Evolutionary conservation across 2,329 filamentous ascomycete species (phyloP), one percentile per base, ranked within the genome.

Genomic region (Juglanconis sp.): DNA sequence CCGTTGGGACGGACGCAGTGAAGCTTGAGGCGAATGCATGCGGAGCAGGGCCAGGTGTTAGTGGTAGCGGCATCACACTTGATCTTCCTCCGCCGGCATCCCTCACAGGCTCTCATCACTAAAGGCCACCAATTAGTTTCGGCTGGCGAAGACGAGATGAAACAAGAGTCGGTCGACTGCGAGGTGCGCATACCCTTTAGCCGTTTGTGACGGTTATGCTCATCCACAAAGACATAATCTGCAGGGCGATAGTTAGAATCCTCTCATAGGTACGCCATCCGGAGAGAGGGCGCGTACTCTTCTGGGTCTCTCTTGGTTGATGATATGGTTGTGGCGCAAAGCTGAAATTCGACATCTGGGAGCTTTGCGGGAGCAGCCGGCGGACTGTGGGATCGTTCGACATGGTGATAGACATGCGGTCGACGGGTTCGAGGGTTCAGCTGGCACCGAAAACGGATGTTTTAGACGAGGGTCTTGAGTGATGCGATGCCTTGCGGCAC

Each of bases 171-270:
- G 35, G 32, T n/a, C 13, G 32, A 32, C 6, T 44, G 32, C 46
- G 36, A 55, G 31, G 52, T 55, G 51, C 47, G 36, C 75, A 67
- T 84, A 95, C 92, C 92, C 83, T 98, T 98, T 65, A 98, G 80
- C 68, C 94, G 87, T 77, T 98, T 98, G 77, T 98, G 95, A 65
- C 95, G 89, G 79, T 98, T 98, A 76, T 98, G 95, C 75, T 98
- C 94, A 75, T 98, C 94, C 60, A 98, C 95, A 72, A 98, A 98
- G 69, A 98, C 95, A 90, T 97, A 98, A 74, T 97, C 93, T 96
- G 71, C 57, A 64, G 58, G 57, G 59, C 51, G 60, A 53, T 36
- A 47, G 68, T 78, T 67, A 77, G 73, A 59, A 59, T 49, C 52
- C 47, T 36, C 10, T 42, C n/a, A 35, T 35, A 15, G n/a, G 31